A percentile compares a stretch with the other conserved stretches of the same genome.
phyloP scores from a whole-genome alignment of 371 early-diverging fungal genomes.

The Mucor mucedo region DNA sequence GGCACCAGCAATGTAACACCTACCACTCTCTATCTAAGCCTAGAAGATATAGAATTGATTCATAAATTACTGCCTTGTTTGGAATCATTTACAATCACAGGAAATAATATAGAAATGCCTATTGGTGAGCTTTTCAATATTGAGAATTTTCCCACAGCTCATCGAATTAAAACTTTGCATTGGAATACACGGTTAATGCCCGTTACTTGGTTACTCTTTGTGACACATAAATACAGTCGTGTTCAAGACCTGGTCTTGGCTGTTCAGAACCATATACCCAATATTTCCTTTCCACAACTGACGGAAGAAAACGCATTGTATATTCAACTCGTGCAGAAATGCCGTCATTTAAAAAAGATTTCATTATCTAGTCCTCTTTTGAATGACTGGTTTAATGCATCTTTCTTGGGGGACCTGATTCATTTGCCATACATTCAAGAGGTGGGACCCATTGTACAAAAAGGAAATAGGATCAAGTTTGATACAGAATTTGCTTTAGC shows the following conservation, averaged over 20 bases:
- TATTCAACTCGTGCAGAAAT: conserved; percentile 3
- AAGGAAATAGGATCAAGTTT: conserved; percentile 7
- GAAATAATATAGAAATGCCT: conserved; percentile 16
- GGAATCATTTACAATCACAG: not conserved
- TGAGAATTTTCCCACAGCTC: not conserved
- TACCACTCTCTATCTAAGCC: not conserved
- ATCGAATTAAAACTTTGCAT: not conserved
- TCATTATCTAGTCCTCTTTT: conserved; percentile 7
- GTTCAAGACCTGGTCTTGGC: conserved; percentile 5
- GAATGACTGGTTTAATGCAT: conserved; percentile 12
- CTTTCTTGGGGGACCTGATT: conserved; percentile 12
- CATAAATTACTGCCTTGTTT: conserved; percentile 9
- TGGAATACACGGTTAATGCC: conserved; percentile 13
- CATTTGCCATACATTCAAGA: not conserved
- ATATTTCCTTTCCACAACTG: not conserved
- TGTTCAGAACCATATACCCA: conserved; percentile 1
- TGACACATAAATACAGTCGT: conserved; percentile 24
- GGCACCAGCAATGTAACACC: not conserved
- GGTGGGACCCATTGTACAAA: conserved; percentile 2
- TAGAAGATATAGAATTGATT: conserved; percentile 21
- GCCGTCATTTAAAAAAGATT: conserved; percentile 5
- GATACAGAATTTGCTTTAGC: conserved; percentile 15
- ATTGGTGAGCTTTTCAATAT: not conserved
- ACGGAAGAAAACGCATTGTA: not conserved
- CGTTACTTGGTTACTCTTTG: conserved; percentile 15